Base-by-base conservation (phyloP, 768 basidiomycete species). In the Hericium coralloides region DNA sequence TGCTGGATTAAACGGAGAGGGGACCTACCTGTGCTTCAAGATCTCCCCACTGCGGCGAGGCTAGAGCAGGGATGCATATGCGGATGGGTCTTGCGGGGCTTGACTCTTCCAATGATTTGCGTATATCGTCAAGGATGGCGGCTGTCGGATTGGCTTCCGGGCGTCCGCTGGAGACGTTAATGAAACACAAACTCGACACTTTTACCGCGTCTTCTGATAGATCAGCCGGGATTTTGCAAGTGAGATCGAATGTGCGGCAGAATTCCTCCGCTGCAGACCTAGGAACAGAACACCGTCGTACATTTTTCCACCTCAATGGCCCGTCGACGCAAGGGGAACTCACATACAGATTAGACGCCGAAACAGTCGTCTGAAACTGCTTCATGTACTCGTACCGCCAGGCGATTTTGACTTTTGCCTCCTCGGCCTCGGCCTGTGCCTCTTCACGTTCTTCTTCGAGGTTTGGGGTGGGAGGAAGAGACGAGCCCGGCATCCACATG, bases 331-430 rank as follows among this genome's bases (percentile, higher is more conserved):
- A 36, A 36, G 23, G 15, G 47, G 58, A 66, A 69, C 67, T 65
- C 58, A 80, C 82, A 68, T 76, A 80, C 76, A 72, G 71, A 60
- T 72, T 71, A 48, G 76, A 67, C 50, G 73, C 60, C 38, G 75
- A 67, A 20, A 93, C 84, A 2, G 91, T 92, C 4, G 94, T 97
- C 72, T 91, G 82, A 69, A 97, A 95, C 71, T 78, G 85, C 72
- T 87, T 90, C 89, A 98, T 89, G 57, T 85, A 79, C 65, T 92
- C 92, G 70, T 99, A 99, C 66, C 97, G 80, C 91, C 97, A 99
- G 31, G 97, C 97, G 64, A 99, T 98, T 74, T 89, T 95, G 61
- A 95, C 88, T 64, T 83, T 84, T 25, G 82, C 76, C 43, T 73
- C 78, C 38, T 64, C 66, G 61, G 76, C 76, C 12, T 67, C 66